These are phyloP conservation scores for Racocetra persica DNA, from an alignment of 371 early-diverging fungal species.

Conservation along the genomic window DNA sequence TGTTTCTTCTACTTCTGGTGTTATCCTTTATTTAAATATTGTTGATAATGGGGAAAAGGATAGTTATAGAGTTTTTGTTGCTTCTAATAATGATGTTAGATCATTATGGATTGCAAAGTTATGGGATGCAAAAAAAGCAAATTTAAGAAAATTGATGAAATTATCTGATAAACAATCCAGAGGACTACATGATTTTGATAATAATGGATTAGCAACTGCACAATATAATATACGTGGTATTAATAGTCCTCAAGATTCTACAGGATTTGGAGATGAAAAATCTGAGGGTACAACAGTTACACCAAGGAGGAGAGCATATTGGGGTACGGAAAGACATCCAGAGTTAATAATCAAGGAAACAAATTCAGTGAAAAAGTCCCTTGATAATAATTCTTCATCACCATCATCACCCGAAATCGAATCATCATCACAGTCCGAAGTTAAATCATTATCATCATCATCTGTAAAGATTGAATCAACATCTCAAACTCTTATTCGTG, in stretches of 20 bases:
- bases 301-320: slow-evolving; percentile 53
- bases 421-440: neutral
- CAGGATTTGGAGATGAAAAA: neutral
- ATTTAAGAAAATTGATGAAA: slow-evolving; percentile 37
- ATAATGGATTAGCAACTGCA: neutral
- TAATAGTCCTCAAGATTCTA: neutral
- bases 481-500: slow-evolving; percentile 48
- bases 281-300: neutral
- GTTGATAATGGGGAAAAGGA: slow-evolving; percentile 50
- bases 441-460: neutral
- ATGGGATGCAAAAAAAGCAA: slow-evolving; percentile 55
- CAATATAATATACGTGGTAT: slow-evolving; percentile 3
- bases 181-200: neutral
- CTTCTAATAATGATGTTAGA: slow-evolving; percentile 54
- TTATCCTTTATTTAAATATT: slow-evolving; percentile 57
- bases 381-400: neutral
- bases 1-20: slow-evolving; percentile 52
- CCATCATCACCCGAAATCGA: neutral
- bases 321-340: slow-evolving; percentile 61
- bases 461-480: no score
- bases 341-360: slow-evolving; percentile 53
- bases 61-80: slow-evolving; percentile 57
- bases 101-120: slow-evolving; percentile 59
- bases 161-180: slow-evolving; percentile 48
- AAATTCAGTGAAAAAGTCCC: neutral